Evolutionary conservation across 2,329 filamentous ascomycete genomes (phyloP).

Genomic region (Nigrospora sphaerica): DNA sequence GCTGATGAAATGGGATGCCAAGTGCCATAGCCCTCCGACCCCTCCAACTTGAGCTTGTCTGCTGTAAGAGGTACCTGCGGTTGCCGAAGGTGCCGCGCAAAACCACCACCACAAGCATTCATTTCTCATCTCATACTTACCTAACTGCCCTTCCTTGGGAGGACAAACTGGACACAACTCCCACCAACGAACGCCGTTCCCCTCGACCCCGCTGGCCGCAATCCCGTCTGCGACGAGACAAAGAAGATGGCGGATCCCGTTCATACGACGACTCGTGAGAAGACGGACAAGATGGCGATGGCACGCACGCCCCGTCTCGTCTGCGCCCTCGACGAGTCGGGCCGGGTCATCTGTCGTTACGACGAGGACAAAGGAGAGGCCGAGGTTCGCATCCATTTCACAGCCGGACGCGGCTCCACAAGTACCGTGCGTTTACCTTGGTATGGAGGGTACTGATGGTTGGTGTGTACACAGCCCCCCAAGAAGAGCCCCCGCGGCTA

Average conservation of each 20-base stretch:
- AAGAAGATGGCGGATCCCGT: background rate
- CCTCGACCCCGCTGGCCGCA: background rate
- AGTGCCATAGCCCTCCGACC: too few species aligned
- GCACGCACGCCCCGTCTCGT: slow-evolving; percentile 9
- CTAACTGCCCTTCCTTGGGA: too few species aligned
- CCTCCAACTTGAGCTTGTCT: too few species aligned
- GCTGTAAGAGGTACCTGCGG: too few species aligned
- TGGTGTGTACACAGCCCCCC: slow-evolving; percentile 3
- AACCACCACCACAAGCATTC: too few species aligned
- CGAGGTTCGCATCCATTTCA: slow-evolving; percentile 26
- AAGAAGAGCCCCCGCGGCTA: slow-evolving; percentile 12
- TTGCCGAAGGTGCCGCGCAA: too few species aligned
- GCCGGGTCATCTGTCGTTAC: slow-evolving; percentile 36
- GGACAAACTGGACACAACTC: background rate
- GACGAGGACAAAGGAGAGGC: slow-evolving; percentile 38
- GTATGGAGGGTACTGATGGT: background rate
- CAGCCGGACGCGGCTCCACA: background rate
- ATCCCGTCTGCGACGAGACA: background rate
- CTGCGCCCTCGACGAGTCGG: slow-evolving; percentile 17
- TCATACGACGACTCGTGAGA: background rate
- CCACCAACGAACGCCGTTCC: background rate
- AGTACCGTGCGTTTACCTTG: background rate
- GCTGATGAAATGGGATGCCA: too few species aligned
- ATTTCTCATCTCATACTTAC: too few species aligned
- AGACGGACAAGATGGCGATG: background rate